Conservation (phyloP, 148 eudicot genomes). For the Rhododendron ovatum region DNA sequence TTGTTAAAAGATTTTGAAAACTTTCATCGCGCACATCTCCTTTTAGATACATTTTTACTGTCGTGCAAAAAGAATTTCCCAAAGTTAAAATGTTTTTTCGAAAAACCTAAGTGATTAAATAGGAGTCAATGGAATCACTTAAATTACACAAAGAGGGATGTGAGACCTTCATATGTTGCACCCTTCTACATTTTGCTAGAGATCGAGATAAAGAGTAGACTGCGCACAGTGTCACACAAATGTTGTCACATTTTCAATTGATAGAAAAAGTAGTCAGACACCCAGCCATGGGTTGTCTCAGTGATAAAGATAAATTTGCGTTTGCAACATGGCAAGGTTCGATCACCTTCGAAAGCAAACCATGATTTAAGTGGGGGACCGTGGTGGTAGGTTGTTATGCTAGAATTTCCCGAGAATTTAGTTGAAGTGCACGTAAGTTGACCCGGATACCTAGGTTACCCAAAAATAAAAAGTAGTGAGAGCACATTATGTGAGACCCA, state of each 20-base stretch:
- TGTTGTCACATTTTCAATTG: background rate
- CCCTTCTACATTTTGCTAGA: no score
- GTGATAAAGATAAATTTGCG: no score
- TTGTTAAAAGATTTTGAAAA: background rate
- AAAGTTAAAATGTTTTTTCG: background rate
- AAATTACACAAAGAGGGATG: background rate
- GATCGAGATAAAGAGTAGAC: background rate
- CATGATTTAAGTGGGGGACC: no score
- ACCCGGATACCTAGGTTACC: no score
- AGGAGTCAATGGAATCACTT: background rate
- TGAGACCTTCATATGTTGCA: background rate
- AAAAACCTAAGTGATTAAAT: background rate
- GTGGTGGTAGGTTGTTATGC: no score
- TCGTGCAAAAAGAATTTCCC: background rate
- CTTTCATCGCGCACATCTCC: background rate
- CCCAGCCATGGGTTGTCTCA: no score
- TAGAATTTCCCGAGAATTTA: no score
- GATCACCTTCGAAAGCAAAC: no score
- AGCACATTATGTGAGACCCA: no score
- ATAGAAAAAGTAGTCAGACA: background rate
- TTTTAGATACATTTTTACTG: background rate
- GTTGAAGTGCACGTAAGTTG: no score
- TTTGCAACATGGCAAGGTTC: no score
- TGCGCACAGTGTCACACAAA: background rate
- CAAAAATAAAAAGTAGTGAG: no score